Percentiles rank a stretch among this genome's conserved stretches.
Conservation (phyloP, 2,329 filamentous ascomycete genomes). For the Talaromyces sp. region DNA sequence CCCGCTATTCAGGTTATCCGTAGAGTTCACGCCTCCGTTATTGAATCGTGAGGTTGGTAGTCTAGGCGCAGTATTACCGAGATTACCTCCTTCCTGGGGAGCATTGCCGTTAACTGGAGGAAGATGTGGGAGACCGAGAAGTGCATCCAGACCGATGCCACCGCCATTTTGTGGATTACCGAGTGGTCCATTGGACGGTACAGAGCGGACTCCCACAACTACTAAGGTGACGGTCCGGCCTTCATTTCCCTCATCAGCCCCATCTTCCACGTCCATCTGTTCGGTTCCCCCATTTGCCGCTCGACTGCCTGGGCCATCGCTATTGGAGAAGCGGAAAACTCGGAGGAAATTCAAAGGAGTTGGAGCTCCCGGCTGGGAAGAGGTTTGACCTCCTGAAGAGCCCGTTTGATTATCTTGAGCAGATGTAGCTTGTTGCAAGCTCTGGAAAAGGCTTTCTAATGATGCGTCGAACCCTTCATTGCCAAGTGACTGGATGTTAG, state of each 20-base stretch:
- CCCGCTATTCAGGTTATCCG: constrained; percentile 56
- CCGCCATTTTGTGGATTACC: constrained; percentile 46
- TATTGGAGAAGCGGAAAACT: constrained; percentile 66
- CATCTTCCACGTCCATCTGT: constrained; percentile 43
- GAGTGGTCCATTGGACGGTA: constrained; percentile 53
- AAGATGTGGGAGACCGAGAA: constrained; percentile 47
- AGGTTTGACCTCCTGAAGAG: constrained; percentile 36
- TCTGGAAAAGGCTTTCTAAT: constrained; percentile 62
- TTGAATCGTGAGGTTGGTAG: constrained; percentile 56
- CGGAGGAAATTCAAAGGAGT: constrained; percentile 66
- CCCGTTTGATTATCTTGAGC: constrained; percentile 48
- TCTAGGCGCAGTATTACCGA: constrained; percentile 54
- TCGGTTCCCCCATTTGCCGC: constrained; percentile 30
- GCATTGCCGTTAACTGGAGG: constrained; percentile 40
- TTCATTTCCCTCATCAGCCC: constrained; percentile 33
- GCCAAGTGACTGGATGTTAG: constrained; percentile 55
- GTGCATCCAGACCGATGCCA: constrained; percentile 45
- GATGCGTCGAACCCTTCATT: constrained; percentile 60
- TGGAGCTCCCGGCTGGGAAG: constrained; percentile 44
- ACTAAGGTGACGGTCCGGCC: constrained; percentile 67
- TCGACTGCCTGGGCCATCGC: constrained; percentile 35
- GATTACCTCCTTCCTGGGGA: constrained; percentile 43
- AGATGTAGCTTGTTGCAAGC: constrained; percentile 62
- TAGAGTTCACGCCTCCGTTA: constrained; percentile 53
- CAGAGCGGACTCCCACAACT: constrained; percentile 67